Evolutionary conservation across 495 filamentous ascomycete genomes (phyloP).

Genomic region (Aspergillus wentii): DNA sequence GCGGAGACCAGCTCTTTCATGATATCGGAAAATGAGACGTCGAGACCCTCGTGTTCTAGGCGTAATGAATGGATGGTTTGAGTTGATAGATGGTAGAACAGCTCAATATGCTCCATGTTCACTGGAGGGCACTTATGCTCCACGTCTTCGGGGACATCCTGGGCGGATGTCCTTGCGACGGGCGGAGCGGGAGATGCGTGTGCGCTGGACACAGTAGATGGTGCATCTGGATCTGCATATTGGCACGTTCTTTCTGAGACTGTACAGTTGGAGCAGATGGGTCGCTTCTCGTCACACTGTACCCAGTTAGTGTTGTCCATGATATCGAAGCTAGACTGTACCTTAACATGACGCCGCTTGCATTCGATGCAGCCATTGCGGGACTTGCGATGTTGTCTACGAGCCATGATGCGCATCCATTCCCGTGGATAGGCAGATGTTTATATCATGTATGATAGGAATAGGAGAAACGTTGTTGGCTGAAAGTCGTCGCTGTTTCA

Average conservation of each 20-base stretch:
- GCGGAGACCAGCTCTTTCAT: slow-evolving; percentile 12
- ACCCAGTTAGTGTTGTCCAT: slow-evolving; percentile 1
- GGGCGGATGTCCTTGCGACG: not conserved
- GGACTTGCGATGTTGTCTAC: slow-evolving; percentile 31
- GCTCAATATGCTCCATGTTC: slow-evolving; percentile 29
- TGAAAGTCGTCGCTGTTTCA: no score
- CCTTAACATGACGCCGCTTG: slow-evolving; percentile 16
- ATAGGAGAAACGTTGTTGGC: no score
- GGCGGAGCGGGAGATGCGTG: slow-evolving; percentile 1
- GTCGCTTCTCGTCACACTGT: slow-evolving; percentile 33
- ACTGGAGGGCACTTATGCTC: no score
- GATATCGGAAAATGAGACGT: slow-evolving; percentile 3
- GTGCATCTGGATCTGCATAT: slow-evolving; percentile 7
- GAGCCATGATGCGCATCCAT: slow-evolving; percentile 23
- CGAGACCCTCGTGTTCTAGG: not conserved
- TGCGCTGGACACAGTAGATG: slow-evolving; percentile 4
- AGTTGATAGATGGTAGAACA: slow-evolving; percentile 22
- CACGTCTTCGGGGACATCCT: slow-evolving; percentile 3
- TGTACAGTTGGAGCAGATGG: slow-evolving; percentile 30
- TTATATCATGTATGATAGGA: no score
- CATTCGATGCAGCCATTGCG: slow-evolving; percentile 30
- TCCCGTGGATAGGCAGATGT: no score
- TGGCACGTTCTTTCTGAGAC: slow-evolving; percentile 23
- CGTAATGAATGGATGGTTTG: slow-evolving; percentile 5
- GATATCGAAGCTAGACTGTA: no score